Evolutionary conservation across 495 filamentous ascomycete genomes (phyloP).

Genomic region (Daldinia loculata): DNA sequence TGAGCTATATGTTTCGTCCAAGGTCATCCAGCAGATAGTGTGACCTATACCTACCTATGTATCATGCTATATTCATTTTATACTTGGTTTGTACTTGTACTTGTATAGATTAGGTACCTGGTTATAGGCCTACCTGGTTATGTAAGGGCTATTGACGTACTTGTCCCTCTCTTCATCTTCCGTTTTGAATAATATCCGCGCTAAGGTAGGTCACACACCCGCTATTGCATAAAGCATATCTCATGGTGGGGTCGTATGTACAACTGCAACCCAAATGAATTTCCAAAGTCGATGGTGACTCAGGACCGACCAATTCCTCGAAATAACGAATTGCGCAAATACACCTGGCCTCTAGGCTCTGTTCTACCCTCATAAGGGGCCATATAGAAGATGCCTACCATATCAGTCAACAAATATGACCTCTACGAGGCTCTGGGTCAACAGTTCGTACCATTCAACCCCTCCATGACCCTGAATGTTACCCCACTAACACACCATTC

Average conservation of each 20-base stretch:
- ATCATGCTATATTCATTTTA: too few species aligned
- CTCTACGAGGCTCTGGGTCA: constrained; percentile 92
- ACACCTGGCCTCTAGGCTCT: constrained; percentile 25
- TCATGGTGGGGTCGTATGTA: constrained; percentile 33
- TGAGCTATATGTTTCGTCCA: not conserved
- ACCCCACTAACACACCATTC: constrained; percentile 31
- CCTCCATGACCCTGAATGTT: constrained; percentile 14
- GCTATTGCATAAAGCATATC: constrained; percentile 21
- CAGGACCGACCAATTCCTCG: constrained; percentile 17
- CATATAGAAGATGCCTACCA: constrained; percentile 78
- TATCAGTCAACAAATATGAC: constrained; percentile 91
- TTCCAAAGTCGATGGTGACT: constrained; percentile 35
- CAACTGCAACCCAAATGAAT: constrained; percentile 27
- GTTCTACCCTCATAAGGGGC: constrained; percentile 16
- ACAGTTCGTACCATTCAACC: constrained; percentile 66
- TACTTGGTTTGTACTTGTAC: too few species aligned
- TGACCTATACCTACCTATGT: too few species aligned
- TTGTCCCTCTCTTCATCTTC: not conserved
- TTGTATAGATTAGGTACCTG: not conserved
- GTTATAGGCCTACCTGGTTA: too few species aligned
- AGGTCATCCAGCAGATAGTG: constrained; percentile 23
- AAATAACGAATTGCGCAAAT: constrained; percentile 26
- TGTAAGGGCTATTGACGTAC: too few species aligned
- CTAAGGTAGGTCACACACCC: not conserved
- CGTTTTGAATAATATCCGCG: not conserved